Percentiles rank a stretch among this genome's conserved stretches.
phyloP scores from a whole-genome alignment of 2,329 filamentous ascomycete genomes.

The Aspergillus hiratsukae region DNA sequence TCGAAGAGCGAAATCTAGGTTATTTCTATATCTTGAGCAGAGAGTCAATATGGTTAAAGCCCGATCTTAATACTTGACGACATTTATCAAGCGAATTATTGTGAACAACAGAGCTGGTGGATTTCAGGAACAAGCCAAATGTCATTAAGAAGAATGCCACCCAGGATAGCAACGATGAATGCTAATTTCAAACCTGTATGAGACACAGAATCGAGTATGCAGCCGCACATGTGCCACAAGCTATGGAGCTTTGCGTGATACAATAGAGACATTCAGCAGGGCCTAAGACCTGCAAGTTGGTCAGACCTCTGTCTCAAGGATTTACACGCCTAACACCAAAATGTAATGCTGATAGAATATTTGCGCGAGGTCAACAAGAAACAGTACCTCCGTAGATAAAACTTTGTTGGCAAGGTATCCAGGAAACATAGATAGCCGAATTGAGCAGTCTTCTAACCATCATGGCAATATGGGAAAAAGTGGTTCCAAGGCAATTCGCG shows the following conservation, averaged over 20 bases:
- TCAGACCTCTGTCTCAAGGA: background rate
- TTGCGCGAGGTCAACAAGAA: background rate
- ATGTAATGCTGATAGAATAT: conserved; percentile 9
- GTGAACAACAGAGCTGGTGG: too few species aligned
- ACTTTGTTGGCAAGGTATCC: background rate
- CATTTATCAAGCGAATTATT: too few species aligned
- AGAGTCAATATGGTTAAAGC: too few species aligned
- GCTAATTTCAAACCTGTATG: background rate
- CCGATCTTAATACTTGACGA: too few species aligned
- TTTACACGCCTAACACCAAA: conserved; percentile 15
- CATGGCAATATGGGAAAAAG: background rate
- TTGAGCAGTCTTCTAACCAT: background rate
- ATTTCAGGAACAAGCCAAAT: too few species aligned
- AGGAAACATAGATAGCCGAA: background rate
- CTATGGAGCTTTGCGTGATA: background rate
- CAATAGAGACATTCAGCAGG: background rate
- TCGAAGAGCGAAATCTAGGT: too few species aligned
- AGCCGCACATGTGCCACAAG: background rate
- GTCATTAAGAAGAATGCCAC: too few species aligned
- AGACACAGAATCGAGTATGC: background rate
- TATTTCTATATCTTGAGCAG: too few species aligned
- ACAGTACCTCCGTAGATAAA: background rate
- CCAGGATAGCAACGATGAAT: background rate
- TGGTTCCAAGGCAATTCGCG: background rate
- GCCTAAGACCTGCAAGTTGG: background rate